Percentiles rank a stretch among this genome's conserved stretches.
Evolutionary conservation across 345 rosid genomes (phyloP).

Genomic region (Brassica incana): DNA sequence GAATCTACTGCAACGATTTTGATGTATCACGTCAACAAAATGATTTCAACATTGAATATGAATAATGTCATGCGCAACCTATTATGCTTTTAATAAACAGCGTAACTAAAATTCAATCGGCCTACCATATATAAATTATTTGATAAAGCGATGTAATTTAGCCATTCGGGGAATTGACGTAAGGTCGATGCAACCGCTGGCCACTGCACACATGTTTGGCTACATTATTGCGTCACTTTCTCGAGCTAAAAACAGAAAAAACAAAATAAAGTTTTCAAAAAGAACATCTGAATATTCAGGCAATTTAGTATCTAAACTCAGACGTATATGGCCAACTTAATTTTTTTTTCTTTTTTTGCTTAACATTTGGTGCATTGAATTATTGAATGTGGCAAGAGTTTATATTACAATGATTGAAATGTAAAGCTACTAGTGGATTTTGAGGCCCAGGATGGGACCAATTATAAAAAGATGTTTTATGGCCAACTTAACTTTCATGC

Average conservation of each 20-base stretch:
- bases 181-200: constrained; percentile 28
- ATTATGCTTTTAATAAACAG: not conserved
- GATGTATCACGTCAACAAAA: not conserved
- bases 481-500: not conserved
- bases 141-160: not conserved
- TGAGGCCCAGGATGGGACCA: not conserved
- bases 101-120: not conserved
- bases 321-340: not conserved
- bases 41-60: not conserved
- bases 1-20: not conserved
- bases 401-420: not conserved
- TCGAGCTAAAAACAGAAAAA: not conserved
- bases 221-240: constrained; percentile 26
- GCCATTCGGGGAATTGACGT: constrained; percentile 7
- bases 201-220: constrained; percentile 24
- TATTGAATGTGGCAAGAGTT: not conserved
- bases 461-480: not conserved
- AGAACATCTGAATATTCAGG: constrained; percentile 17
- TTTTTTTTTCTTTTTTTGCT: not conserved
- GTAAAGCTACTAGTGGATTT: not conserved
- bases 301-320: not conserved
- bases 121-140: not conserved
- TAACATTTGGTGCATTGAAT: not conserved
- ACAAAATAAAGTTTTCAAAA: not conserved
- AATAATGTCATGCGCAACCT: not conserved